Percentiles rank a stretch among this genome's conserved stretches.
phyloP scores from a whole-genome alignment of 1,284 basidiomycete species.

The Naganishia cerealis region DNA sequence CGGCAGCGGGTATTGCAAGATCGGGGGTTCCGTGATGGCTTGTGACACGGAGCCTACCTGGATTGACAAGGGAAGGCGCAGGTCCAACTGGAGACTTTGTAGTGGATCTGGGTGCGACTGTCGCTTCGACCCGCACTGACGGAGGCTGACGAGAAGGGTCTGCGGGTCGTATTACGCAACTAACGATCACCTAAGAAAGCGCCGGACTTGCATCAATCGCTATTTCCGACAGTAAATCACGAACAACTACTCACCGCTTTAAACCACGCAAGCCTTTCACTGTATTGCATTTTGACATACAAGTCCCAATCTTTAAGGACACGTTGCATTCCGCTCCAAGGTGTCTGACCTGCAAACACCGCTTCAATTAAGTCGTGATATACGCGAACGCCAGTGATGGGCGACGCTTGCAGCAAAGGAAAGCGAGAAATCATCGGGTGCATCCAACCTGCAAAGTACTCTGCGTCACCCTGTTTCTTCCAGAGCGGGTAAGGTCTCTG shows the following conservation, averaged over 20 bases:
- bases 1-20: background rate
- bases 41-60: background rate
- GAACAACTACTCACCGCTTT: background rate
- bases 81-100: background rate
- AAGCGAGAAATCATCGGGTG: background rate
- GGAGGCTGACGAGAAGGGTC: background rate
- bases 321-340: background rate
- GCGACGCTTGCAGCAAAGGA: too few relatives aligned
- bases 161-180: background rate
- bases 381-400: background rate
- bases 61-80: background rate
- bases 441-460: background rate
- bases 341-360: background rate
- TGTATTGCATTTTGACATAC: background rate
- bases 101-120: background rate
- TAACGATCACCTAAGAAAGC: background rate
- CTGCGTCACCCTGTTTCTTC: background rate
- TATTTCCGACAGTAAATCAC: background rate
- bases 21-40: background rate
- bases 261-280: conserved; percentile 4
- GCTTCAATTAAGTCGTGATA: background rate
- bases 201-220: background rate
- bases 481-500: background rate
- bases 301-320: background rate
- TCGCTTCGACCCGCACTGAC: background rate